A percentile compares a stretch with the other conserved stretches of the same genome.
Evolutionary conservation across 371 early-diverging fungal genomes (phyloP).

Genomic region (Lichtheimia ramosa): DNA sequence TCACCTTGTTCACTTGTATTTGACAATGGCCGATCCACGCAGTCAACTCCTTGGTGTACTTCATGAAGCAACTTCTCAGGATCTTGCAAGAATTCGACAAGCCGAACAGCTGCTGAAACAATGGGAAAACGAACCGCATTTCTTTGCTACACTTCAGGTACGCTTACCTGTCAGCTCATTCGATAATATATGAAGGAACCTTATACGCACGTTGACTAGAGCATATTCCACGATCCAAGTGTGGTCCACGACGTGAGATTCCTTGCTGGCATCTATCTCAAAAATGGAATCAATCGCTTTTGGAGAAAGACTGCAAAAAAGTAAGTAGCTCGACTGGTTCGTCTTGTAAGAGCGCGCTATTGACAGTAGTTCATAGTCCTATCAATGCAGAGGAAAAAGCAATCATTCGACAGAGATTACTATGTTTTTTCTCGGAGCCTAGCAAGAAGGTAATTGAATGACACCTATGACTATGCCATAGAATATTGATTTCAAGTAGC

Average conservation of each 20-base stretch:
- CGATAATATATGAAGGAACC: background rate
- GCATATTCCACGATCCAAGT: slow-evolving; percentile 72
- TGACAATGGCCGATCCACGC: slow-evolving; percentile 58
- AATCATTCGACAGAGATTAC: slow-evolving; percentile 57
- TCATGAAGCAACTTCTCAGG: slow-evolving; percentile 69
- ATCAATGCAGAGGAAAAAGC: slow-evolving; percentile 70
- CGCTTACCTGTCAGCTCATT: background rate
- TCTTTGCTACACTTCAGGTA: slow-evolving; percentile 76
- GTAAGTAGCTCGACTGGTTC: slow-evolving; percentile 33
- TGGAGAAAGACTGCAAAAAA: slow-evolving; percentile 83
- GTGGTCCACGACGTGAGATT: slow-evolving; percentile 71
- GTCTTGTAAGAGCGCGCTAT: too few species aligned
- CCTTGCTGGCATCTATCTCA: slow-evolving; percentile 79
- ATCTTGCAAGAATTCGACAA: slow-evolving; percentile 58
- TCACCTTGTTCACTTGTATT: slow-evolving; percentile 1
- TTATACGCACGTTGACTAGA: slow-evolving; percentile 43
- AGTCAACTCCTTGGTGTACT: slow-evolving; percentile 58
- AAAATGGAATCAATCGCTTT: slow-evolving; percentile 87
- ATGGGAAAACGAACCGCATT: slow-evolving; percentile 77
- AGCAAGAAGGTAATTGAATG: slow-evolving; percentile 60
- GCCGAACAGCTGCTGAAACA: slow-evolving; percentile 74
- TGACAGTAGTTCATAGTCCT: slow-evolving; percentile 39
- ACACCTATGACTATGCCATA: too few species aligned
- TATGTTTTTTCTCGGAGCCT: slow-evolving; percentile 66
- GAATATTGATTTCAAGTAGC: slow-evolving; percentile 33